A percentile compares a stretch with the other conserved stretches of the same genome.
These are phyloP conservation scores for Echinochloa phyllopogon DNA, from an alignment of 176 grass and related monocot genomes.

Conservation along the genomic window DNA sequence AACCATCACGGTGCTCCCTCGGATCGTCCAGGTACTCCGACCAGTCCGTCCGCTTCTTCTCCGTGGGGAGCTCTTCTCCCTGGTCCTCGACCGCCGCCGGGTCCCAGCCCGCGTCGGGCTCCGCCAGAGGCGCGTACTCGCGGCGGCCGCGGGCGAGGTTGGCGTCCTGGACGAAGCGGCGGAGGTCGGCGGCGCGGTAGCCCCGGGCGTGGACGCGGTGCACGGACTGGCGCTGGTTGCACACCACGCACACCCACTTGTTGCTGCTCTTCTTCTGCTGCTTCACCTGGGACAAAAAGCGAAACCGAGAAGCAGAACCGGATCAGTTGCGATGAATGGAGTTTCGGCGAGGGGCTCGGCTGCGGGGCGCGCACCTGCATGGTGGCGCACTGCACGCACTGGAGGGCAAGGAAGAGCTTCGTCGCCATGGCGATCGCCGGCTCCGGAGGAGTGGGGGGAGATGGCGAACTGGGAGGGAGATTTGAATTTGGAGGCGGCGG, in stretches of 20 bases:
- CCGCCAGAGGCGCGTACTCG: conserved; percentile 27
- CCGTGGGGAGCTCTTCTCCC: not conserved
- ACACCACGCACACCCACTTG: conserved; percentile 89
- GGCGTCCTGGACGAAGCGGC: conserved; percentile 78
- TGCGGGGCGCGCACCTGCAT: conserved; percentile 61
- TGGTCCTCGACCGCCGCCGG: not conserved
- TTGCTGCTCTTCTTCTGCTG: conserved; percentile 81
- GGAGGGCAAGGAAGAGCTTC: conserved; percentile 75
- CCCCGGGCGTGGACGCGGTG: conserved; percentile 64
- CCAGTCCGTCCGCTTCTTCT: conserved; percentile 71
- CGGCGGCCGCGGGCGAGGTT: conserved; percentile 66
- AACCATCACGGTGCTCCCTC: conserved; percentile 15
- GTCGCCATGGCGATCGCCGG: conserved; percentile 48
- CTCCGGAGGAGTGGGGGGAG: conserved; percentile 12
- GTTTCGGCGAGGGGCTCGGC: not conserved
- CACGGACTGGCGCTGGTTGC: conserved; percentile 84
- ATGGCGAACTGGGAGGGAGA: not conserved
- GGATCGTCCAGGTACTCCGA: conserved; percentile 72
- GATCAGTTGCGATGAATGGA: not conserved
- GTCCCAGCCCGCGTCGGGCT: conserved; percentile 1
- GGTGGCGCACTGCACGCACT: conserved; percentile 79
- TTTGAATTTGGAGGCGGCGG: conserved; percentile 32
- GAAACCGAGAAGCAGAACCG: not conserved
- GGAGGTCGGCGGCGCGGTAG: conserved; percentile 65
- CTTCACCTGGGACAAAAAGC: conserved; percentile 66